Evolutionary conservation across 1,284 basidiomycete species (phyloP), one percentile per base, ranked within the genome.

Genomic region (Tetrapyrgos nigripes): DNA sequence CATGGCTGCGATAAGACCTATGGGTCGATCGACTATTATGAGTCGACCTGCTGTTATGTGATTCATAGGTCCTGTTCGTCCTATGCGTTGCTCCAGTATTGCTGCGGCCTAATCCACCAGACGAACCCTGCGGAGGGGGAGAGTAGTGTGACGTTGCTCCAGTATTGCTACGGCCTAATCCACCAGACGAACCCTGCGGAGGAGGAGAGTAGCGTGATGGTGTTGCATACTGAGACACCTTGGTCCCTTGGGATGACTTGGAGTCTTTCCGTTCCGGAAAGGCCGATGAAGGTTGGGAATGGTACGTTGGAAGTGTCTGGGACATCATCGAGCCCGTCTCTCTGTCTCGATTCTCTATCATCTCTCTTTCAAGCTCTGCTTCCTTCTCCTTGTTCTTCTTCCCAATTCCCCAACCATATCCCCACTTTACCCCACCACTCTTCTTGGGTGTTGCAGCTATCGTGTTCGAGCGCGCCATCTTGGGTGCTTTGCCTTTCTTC

Each of bases 321-420:
- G 70, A 72, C 37, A 64, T 64, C 37, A 66, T 61, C 8, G 71
- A 72, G 14, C 50, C 51, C 13, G 60, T 46, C 47, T 65, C 44
- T 11, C 11, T 17, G 21, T 59, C 43, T 54, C 65, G 52, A 27
- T 70, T 69, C 49, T 78, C 71, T 33, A 71, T 60, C 62, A 76
- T 66, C 11, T 79, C 77, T 55, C 65, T 68, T 54, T 81, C 74
- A 50, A 59, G 64, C 60, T 79, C 76, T 48, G 81, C 79, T 59
- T 73, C 71, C 46, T 79, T 72, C 64, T 68, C 78, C 75, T 86
- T 86, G 63, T 81, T 80, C 61, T 80, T 79, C 73, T 78, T 86
- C 52, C 87, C 87, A 43, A 85, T 60, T 0, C 87, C 86, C 87
- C 87, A 89, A 29, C 88, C 88, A 70, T 89, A 91, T 10, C 85